These are phyloP conservation scores for Alnus glutinosa DNA, from an alignment of 306 rosid genomes.

Conservation along the genomic window DNA sequence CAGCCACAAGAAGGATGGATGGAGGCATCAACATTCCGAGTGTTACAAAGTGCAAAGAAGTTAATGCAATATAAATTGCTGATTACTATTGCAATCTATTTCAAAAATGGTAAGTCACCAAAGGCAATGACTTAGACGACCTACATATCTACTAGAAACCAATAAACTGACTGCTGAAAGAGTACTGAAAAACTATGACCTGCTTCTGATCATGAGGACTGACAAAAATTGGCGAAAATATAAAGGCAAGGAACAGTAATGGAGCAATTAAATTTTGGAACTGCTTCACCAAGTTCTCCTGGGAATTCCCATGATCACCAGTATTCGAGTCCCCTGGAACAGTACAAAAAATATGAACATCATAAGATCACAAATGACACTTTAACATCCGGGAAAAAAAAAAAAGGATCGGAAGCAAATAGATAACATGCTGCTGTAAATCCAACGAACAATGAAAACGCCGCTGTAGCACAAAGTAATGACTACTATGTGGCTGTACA, in stretches of 20 bases:
- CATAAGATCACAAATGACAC: neutral
- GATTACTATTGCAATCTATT: neutral
- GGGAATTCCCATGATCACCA: constrained; percentile 41
- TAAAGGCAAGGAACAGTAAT: constrained; percentile 38
- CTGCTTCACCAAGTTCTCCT: constrained; percentile 34
- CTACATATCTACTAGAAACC: constrained; percentile 3
- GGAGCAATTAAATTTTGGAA: constrained; percentile 38
- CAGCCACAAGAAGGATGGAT: neutral
- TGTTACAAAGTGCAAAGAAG: neutral
- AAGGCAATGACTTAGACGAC: neutral
- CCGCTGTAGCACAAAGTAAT: neutral
- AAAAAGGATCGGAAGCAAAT: neutral
- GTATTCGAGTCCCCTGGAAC: constrained; percentile 39
- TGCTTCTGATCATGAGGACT: constrained; percentile 41
- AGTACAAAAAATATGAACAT: neutral
- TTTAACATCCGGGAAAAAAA: neutral
- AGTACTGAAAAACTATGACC: constrained; percentile 25
- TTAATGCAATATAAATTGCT: neutral
- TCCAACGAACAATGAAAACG: neutral
- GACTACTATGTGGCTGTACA: neutral
- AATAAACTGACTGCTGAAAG: neutral
- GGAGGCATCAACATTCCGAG: neutral
- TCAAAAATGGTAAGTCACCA: neutral
- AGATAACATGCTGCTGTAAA: neutral
- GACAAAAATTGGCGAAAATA: constrained; percentile 37